phyloP scores from a whole-genome alignment of 2,329 filamentous ascomycete species.

The Tolypocladium endophyticum region DNA sequence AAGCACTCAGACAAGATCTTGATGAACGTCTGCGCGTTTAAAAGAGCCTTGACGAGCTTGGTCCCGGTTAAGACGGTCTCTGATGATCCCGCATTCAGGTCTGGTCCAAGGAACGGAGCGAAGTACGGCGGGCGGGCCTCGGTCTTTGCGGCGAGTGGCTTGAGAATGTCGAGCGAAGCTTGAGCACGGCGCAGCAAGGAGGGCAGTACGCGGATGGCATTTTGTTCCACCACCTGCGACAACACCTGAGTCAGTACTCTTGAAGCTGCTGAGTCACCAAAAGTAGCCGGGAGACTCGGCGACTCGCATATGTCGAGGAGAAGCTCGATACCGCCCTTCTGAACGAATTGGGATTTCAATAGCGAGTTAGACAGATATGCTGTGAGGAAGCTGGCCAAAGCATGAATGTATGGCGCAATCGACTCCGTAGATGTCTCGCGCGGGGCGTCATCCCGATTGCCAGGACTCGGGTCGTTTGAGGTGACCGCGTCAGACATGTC shows the following conservation, averaged over 20 bases:
- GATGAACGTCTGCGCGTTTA: conserved; percentile 66
- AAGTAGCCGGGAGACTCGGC: conserved; percentile 60
- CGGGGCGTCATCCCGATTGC: conserved; percentile 6
- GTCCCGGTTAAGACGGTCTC: conserved; percentile 56
- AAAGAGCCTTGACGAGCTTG: conserved; percentile 64
- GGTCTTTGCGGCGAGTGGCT: conserved; percentile 47
- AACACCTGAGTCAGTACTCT: conserved; percentile 65
- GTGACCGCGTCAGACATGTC: conserved; percentile 51
- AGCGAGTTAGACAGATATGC: conserved; percentile 64
- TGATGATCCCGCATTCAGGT: conserved; percentile 20
- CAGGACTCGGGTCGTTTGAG: conserved; percentile 5
- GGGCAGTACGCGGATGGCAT: conserved; percentile 71
- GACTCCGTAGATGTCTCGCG: conserved; percentile 18
- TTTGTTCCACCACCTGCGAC: conserved; percentile 67
- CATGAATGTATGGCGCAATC: conserved; percentile 62
- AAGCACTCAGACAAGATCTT: conserved; percentile 68
- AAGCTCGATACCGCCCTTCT: conserved; percentile 69
- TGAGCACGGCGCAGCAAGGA: conserved; percentile 69
- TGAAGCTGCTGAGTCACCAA: conserved; percentile 51
- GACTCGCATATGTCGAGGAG: conserved; percentile 76
- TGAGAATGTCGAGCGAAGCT: conserved; percentile 54
- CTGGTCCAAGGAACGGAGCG: conserved; percentile 48
- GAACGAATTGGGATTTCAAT: conserved; percentile 65
- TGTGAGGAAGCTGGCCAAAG: conserved; percentile 64
- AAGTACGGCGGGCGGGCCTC: conserved; percentile 57